Evolutionary conservation across 2,329 filamentous ascomycete genomes (phyloP).

Genomic region (Verticillium dahliae): DNA sequence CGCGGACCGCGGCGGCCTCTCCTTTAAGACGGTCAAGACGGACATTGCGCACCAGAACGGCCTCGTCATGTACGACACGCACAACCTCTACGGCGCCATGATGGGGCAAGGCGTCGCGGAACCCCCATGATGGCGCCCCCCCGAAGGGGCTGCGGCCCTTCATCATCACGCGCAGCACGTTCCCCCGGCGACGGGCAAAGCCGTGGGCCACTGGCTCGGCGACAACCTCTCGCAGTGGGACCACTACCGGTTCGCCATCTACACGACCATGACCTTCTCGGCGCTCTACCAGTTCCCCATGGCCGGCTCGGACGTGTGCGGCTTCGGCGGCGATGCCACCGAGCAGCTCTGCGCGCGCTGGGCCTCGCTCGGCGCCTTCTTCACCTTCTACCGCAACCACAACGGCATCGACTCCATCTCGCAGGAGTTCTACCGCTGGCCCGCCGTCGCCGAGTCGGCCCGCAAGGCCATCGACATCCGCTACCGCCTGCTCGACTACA

Average conservation of each 20-base stretch:
- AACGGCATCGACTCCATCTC: constrained; percentile 53
- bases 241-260: constrained; percentile 3
- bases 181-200: constrained; percentile 70
- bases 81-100: constrained; percentile 60
- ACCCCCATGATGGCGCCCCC: constrained; percentile 59
- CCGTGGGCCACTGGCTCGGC: constrained; percentile 77
- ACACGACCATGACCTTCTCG: constrained; percentile 3
- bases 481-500: constrained; percentile 65
- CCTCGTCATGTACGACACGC: constrained; percentile 70
- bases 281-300: constrained; percentile 50
- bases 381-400: constrained; percentile 75
- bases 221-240: constrained; percentile 66
- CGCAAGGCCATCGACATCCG: constrained; percentile 62
- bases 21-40: constrained; percentile 56
- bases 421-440: constrained; percentile 70
- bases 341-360: constrained; percentile 67
- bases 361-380: constrained; percentile 69
- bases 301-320: constrained; percentile 66
- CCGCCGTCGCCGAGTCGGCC: constrained; percentile 56
- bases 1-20: constrained; percentile 32
- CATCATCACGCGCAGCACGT: constrained; percentile 78
- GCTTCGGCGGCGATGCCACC: constrained; percentile 61
- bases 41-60: constrained; percentile 63
- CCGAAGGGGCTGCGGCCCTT: constrained; percentile 72
- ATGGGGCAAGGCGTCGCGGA: constrained; percentile 51